Evolutionary conservation across 169 alveolate species (phyloP), one percentile per base, ranked within the genome.

Genomic region (Eimeria brunetti): DNA sequence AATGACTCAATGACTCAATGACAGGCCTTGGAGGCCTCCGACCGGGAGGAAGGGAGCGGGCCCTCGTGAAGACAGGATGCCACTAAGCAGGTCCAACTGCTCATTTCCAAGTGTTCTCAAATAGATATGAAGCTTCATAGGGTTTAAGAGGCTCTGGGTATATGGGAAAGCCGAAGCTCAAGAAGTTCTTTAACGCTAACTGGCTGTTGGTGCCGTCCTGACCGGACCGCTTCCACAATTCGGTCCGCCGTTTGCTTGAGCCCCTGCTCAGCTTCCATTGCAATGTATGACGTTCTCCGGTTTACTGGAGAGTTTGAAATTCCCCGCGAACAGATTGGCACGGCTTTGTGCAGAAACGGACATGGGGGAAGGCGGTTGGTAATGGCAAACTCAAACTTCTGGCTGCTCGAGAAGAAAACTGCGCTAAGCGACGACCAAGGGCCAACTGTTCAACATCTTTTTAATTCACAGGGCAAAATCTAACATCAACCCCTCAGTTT

Each of bases 131-230:
- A 27, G 4, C 7, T 16, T 18, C 27, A 11, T 4, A 73, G 2
- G 20, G 53, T 11, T 20, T 73, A 38, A 38, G 4, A 38, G 18
- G 56, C 56, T 38, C 56, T 73, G 53, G 41, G 20, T 1, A 73
- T 38, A 2, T 53, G 24, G 24, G 33, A 18, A 73, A 38, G 78
- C 8, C 16, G 18, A 12, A 30, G 83, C 56, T 38, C 16, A 38
- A 4, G 53, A 33, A 38, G 33, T 38, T n/a, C 33, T 16, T 22
- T 14, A 36, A 38, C 51, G 7, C 46, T 33, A 11, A 14, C 56
- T 36, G 33, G 69, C 27, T n/a, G 67, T 30, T 51, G 69, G 67
- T 46, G 88, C 88, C 88, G 69, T 80, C 58, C 67, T 46, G 88
- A 80, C 88, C 69, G 46, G 88, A 80, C 88, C 88, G 67, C 69